Conservation (phyloP, 2,329 filamentous ascomycete species). For the Talaromyces pinophilus region DNA sequence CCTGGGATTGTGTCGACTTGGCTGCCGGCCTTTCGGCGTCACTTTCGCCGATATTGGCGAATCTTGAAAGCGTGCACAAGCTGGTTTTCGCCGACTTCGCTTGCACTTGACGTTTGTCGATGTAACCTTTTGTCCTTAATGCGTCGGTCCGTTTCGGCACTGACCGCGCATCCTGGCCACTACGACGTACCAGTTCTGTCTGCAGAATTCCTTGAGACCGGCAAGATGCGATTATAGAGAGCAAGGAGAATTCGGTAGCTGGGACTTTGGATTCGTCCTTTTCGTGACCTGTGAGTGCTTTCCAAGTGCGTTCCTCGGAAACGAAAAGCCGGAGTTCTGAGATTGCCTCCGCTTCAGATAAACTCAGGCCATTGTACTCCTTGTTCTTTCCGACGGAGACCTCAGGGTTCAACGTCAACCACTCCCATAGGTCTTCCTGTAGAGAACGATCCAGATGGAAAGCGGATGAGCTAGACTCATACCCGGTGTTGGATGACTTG, state of each 20-base stretch:
- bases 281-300: constrained; percentile 61
- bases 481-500: neutral
- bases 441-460: constrained; percentile 51
- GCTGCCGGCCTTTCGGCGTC: constrained; percentile 22
- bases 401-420: constrained; percentile 58
- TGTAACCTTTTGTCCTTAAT: constrained; percentile 61
- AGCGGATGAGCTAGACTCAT: neutral
- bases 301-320: constrained; percentile 60
- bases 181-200: constrained; percentile 55
- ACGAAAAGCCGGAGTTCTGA: constrained; percentile 44
- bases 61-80: constrained; percentile 57
- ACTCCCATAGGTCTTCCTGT: constrained; percentile 58
- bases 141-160: constrained; percentile 62
- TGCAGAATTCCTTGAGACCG: constrained; percentile 60
- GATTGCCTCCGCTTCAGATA: constrained; percentile 43
- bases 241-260: constrained; percentile 56
- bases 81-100: constrained; percentile 56
- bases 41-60: constrained; percentile 33
- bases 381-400: constrained; percentile 51
- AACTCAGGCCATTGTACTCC: constrained; percentile 43
- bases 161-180: constrained; percentile 66
- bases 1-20: constrained; percentile 25
- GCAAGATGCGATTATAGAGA: constrained; percentile 60
- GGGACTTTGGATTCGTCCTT: constrained; percentile 58
- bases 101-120: constrained; percentile 57